Percentiles rank a stretch among this genome's conserved stretches.
These are phyloP conservation scores for Fraxinus quadrangulata DNA, from an alignment of 257 asterid species.

Conservation along the genomic window DNA sequence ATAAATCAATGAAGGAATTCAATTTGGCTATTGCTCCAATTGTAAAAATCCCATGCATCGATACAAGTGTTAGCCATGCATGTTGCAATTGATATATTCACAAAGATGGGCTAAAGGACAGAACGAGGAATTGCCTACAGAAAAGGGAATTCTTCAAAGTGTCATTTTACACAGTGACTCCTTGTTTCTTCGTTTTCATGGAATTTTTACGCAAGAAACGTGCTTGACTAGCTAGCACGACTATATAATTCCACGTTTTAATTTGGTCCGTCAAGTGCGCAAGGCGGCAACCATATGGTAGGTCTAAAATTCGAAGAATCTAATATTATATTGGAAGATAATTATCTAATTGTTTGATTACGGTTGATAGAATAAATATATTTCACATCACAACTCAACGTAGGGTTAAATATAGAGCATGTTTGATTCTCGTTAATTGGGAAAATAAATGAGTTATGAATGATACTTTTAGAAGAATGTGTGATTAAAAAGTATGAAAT, in stretches of 20 bases:
- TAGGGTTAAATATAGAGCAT: no score
- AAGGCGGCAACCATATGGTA: constrained; percentile 31
- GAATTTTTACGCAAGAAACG: constrained; percentile 40
- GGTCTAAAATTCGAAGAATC: not conserved
- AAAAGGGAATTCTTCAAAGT: constrained; percentile 32
- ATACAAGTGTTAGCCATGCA: not conserved
- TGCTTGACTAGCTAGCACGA: constrained; percentile 34
- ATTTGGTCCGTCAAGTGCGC: constrained; percentile 30
- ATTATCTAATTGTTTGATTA: not conserved
- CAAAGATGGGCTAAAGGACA: constrained; percentile 25
- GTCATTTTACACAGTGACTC: constrained; percentile 12
- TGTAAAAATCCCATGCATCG: no score
- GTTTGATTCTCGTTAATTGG: no score
- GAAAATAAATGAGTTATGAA: no score
- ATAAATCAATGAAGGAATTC: no score
- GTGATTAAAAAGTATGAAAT: no score
- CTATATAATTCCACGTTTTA: not conserved
- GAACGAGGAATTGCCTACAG: constrained; percentile 36
- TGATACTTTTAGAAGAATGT: no score
- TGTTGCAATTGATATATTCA: constrained; percentile 1
- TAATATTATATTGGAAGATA: not conserved
- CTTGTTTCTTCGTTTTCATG: constrained; percentile 26
- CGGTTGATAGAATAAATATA: no score
- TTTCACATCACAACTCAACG: not conserved
- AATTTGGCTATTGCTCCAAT: no score